A percentile compares a stretch with the other conserved stretches of the same genome.
Evolutionary conservation across 805 yeast genomes (phyloP).

Genomic region (Saccharomycopsis sp.): DNA sequence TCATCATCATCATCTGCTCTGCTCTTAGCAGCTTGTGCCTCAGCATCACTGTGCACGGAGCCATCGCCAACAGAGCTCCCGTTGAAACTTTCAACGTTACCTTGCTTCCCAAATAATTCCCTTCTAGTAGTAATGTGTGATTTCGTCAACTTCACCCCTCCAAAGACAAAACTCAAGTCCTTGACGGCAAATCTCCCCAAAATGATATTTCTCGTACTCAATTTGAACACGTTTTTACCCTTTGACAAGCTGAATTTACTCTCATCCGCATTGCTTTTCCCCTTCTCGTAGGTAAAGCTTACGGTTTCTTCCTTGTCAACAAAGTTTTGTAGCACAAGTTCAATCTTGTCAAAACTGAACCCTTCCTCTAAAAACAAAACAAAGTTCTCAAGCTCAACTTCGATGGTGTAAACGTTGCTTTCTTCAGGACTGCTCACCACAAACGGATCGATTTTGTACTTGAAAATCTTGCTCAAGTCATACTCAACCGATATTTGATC

Average conservation of each 20-base stretch:
- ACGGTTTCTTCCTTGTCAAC: conserved; percentile 12
- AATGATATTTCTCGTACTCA: conserved; percentile 21
- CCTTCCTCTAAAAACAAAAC: conserved; percentile 6
- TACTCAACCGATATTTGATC: conserved; percentile 21
- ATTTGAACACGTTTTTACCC: conserved; percentile 11
- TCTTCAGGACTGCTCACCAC: conserved; percentile 30
- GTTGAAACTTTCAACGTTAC: no score
- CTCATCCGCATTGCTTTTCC: not conserved
- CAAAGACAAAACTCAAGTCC: conserved; percentile 21
- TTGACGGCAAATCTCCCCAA: conserved; percentile 23
- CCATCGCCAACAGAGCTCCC: not conserved
- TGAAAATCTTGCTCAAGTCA: conserved; percentile 32
- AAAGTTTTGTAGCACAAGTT: conserved; percentile 19
- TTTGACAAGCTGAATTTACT: conserved; percentile 8
- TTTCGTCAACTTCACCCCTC: conserved; percentile 23
- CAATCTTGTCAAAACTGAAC: conserved; percentile 20
- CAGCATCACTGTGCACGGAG: not conserved
- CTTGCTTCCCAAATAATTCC: not conserved
- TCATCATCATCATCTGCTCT: conserved; percentile 12
- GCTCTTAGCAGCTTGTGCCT: no score
- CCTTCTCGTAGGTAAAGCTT: conserved; percentile 5
- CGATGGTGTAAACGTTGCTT: conserved; percentile 33
- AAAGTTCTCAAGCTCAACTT: conserved; percentile 28
- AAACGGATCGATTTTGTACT: conserved; percentile 30
- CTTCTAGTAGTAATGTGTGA: conserved; percentile 11